phyloP scores from a whole-genome alignment of 148 eudicot genomes.

The Vaccinium vitisidaea region DNA sequence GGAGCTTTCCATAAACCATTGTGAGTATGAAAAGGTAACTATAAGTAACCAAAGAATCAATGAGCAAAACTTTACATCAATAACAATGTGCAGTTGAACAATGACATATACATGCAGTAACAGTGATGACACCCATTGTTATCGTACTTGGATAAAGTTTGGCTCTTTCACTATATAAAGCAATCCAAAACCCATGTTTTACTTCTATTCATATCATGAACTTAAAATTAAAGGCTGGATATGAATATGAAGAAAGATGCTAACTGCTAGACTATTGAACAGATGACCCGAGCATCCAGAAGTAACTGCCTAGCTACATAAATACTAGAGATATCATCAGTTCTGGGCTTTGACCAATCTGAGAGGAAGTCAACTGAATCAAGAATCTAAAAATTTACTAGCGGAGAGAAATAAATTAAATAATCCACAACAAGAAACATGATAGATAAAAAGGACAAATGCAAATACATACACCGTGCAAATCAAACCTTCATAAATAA shows the following conservation, averaged over 20 bases:
- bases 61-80: too few species aligned
- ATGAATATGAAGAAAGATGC: background rate
- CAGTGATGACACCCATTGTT: background rate
- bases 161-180: background rate
- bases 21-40: background rate
- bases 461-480: background rate
- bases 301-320: too few species aligned
- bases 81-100: background rate
- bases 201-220: background rate
- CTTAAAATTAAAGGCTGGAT: background rate
- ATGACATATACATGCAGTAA: background rate
- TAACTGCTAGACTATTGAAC: background rate
- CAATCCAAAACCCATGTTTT: background rate
- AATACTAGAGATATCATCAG: too few species aligned
- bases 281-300: too few species aligned
- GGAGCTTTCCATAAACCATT: background rate
- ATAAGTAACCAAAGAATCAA: background rate
- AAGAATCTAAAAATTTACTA: too few species aligned
- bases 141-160: background rate
- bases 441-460: background rate
- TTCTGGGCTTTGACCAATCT: too few species aligned
- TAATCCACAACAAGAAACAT: too few species aligned
- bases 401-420: too few species aligned
- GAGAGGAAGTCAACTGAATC: too few species aligned
- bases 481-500: background rate